These are phyloP conservation scores for Suillus hirtellus DNA, from an alignment of 768 basidiomycete species.

Conservation along the genomic window DNA sequence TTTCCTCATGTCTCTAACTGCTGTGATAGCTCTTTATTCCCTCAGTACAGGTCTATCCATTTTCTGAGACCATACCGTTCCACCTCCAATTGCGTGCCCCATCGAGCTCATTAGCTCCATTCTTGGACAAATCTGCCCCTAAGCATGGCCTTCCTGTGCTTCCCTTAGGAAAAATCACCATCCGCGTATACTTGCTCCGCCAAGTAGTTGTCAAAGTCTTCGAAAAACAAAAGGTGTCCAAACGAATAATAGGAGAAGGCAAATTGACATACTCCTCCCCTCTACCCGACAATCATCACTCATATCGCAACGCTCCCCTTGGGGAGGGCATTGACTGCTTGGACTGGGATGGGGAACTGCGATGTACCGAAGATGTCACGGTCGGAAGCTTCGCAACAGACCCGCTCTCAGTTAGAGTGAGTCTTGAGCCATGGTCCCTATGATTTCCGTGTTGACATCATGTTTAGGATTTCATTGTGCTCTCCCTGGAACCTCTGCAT, in stretches of 20 bases:
- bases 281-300: conserved; percentile 16
- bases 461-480: conserved; percentile 56
- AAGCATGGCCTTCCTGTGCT: conserved; percentile 7
- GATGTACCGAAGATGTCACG: conserved; percentile 36
- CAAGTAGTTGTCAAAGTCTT: conserved; percentile 42
- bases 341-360: conserved; percentile 63
- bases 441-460: neutral
- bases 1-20: neutral
- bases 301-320: conserved; percentile 14
- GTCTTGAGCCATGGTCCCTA: conserved; percentile 11
- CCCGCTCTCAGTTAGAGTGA: conserved; percentile 52
- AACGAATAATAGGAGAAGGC: conserved; percentile 47
- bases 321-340: conserved; percentile 41
- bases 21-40: conserved; percentile 60
- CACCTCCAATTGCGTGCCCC: conserved; percentile 62
- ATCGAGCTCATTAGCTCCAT: conserved; percentile 44
- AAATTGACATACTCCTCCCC: conserved; percentile 47
- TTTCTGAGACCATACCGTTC: conserved; percentile 61
- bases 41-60: conserved; percentile 50
- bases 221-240: conserved; percentile 16
- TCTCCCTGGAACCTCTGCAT: conserved; percentile 46
- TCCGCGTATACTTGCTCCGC: conserved; percentile 56
- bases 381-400: conserved; percentile 49
- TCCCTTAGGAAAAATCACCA: conserved; percentile 20
- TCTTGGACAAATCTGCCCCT: conserved; percentile 34